phyloP scores from a whole-genome alignment of 495 filamentous ascomycete species.

The Parachaetomium inaequale region DNA sequence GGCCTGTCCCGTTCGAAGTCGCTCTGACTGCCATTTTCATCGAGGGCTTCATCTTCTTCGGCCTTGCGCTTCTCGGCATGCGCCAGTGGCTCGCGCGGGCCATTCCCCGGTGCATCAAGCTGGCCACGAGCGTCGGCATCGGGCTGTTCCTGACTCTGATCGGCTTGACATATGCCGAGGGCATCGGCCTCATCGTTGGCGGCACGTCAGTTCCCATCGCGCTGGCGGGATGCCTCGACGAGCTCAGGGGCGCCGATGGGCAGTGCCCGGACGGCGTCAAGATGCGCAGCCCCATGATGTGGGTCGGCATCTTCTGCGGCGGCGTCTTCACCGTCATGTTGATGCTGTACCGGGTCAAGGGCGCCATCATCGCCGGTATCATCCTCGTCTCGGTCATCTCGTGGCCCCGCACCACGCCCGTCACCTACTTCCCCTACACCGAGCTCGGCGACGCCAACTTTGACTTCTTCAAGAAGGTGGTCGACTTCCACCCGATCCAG shows the following conservation, averaged over 20 bases:
- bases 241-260: conserved; percentile 36
- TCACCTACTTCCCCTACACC: conserved; percentile 76
- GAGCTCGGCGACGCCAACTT: conserved; percentile 60
- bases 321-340: conserved; percentile 70
- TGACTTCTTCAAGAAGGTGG: conserved; percentile 81
- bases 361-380: conserved; percentile 76
- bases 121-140: conserved; percentile 78
- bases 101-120: conserved; percentile 74
- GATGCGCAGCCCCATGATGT: conserved; percentile 75
- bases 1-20: conserved; percentile 62
- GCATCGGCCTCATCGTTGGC: conserved; percentile 69
- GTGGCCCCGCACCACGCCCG: conserved; percentile 68
- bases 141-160: conserved; percentile 78
- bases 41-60: conserved; percentile 71
- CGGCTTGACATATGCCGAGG: conserved; percentile 72
- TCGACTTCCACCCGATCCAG: conserved; percentile 71
- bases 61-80: conserved; percentile 66
- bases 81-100: conserved; percentile 79
- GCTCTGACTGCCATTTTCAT: conserved; percentile 80
- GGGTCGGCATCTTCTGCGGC: conserved; percentile 80
- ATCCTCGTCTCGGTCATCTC: conserved; percentile 78
- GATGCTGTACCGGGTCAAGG: conserved; percentile 80
- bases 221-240: conserved; percentile 60
- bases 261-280: conserved; percentile 53
- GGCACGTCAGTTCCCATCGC: conserved; percentile 56